Evolutionary conservation across 192 early-diverging fungal species (phyloP).

Genomic region (Coemansia biformis): DNA sequence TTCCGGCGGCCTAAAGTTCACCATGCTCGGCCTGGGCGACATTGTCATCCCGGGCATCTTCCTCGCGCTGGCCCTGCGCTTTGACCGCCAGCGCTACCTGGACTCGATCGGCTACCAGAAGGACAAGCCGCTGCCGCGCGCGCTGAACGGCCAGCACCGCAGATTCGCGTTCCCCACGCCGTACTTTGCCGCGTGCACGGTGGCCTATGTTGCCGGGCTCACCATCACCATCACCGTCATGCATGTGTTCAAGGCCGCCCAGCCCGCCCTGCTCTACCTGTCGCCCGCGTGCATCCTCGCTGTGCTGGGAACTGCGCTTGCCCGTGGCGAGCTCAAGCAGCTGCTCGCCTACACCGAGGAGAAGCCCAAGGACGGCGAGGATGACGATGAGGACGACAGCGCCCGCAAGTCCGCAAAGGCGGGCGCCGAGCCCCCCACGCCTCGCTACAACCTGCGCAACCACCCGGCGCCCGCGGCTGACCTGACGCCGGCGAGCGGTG

Average conservation of each 20-base stretch:
- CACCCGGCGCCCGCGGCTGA: not conserved
- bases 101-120: constrained; percentile 51
- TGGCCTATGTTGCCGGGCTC: constrained; percentile 78
- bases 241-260: constrained; percentile 93
- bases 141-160: constrained; percentile 25
- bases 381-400: constrained; percentile 10
- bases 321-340: constrained; percentile 63
- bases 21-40: constrained; percentile 95
- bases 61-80: constrained; percentile 83
- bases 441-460: constrained; percentile 37
- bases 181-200: constrained; percentile 81
- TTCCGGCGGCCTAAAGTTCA: constrained; percentile 61
- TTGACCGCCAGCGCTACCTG: constrained; percentile 76
- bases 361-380: constrained; percentile 34
- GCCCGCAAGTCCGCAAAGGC: constrained; percentile 1
- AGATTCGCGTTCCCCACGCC: constrained; percentile 67
- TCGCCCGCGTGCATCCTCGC: constrained; percentile 95
- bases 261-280: constrained; percentile 93
- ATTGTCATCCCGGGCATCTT: constrained; percentile 97
- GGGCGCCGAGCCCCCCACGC: constrained; percentile 1
- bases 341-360: constrained; percentile 67
- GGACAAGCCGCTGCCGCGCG: constrained; percentile 46
- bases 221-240: constrained; percentile 86
- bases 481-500: constrained; percentile 20
- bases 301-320: constrained; percentile 57